phyloP scores from a whole-genome alignment of 1,139 yeast species.

The Kodamaea arcana region DNA sequence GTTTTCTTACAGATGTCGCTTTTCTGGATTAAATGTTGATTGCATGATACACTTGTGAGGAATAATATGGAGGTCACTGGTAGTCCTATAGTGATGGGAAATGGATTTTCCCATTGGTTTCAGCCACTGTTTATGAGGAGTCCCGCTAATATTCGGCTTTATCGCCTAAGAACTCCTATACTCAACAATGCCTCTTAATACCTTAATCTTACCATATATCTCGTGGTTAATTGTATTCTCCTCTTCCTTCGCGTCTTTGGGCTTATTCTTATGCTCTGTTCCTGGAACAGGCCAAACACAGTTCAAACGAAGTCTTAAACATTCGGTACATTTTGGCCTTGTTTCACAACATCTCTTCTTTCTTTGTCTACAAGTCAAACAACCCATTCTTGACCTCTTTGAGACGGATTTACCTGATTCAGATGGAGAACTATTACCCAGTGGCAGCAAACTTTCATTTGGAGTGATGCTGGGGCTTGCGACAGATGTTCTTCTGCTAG shows the following conservation, averaged over 20 bases:
- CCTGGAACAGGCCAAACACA: conserved; percentile 53
- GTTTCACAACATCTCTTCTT: conserved; percentile 46
- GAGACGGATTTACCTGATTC: conserved; percentile 15
- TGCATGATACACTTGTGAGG: no score
- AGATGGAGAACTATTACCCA: background rate
- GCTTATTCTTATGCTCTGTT: conserved; percentile 45
- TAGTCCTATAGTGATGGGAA: no score
- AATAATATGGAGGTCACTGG: no score
- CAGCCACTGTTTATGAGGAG: no score
- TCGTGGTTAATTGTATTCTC: conserved; percentile 49
- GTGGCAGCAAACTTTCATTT: conserved; percentile 1
- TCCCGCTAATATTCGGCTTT: no score
- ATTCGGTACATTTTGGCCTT: conserved; percentile 41
- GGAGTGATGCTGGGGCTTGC: conserved; percentile 7
- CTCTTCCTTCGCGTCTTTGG: conserved; percentile 45
- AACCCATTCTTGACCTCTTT: conserved; percentile 43
- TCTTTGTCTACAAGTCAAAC: conserved; percentile 44
- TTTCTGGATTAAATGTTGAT: no score
- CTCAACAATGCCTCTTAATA: conserved; percentile 59
- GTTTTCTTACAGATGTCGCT: no score
- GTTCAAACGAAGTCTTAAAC: conserved; percentile 35
- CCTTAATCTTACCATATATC: conserved; percentile 56
- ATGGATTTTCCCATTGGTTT: no score
- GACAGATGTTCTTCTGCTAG: conserved; percentile 5
- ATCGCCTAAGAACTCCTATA: conserved; percentile 16